phyloP scores from a whole-genome alignment of 2,329 filamentous ascomycete genomes.

The Cercospora sp. region DNA sequence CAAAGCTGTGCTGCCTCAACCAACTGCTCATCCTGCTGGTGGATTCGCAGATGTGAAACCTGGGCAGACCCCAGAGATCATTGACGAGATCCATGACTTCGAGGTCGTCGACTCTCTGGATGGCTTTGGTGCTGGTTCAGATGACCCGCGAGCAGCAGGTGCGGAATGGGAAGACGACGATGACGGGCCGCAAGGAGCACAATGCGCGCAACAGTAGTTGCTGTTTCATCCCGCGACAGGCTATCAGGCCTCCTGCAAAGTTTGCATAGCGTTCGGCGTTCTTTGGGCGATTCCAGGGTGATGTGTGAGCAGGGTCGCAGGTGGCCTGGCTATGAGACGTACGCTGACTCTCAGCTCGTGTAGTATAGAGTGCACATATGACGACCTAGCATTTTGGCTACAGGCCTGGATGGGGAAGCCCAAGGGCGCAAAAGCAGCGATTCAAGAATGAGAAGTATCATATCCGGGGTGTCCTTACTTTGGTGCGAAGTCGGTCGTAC shows the following conservation, averaged over 20 bases:
- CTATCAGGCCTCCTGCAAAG: background rate
- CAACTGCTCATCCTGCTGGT: slow-evolving; percentile 36
- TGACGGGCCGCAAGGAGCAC: slow-evolving; percentile 58
- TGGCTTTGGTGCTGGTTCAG: slow-evolving; percentile 73
- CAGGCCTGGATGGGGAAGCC: background rate
- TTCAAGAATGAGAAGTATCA: background rate
- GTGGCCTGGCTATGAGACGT: slow-evolving; percentile 1
- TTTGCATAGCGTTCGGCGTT: slow-evolving; percentile 4
- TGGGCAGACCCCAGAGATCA: slow-evolving; percentile 63
- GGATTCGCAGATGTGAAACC: slow-evolving; percentile 38
- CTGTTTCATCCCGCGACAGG: background rate
- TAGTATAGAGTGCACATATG: slow-evolving; percentile 1
- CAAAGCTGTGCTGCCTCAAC: slow-evolving; percentile 69
- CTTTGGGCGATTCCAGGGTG: background rate
- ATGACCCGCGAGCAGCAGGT: slow-evolving; percentile 63
- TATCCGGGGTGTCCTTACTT: background rate
- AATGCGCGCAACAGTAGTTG: slow-evolving; percentile 70
- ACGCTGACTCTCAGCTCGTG: background rate
- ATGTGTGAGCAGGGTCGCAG: background rate
- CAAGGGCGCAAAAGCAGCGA: background rate
- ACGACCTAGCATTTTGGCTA: background rate
- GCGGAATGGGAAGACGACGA: slow-evolving; percentile 72
- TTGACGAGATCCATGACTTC: slow-evolving; percentile 79
- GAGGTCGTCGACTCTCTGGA: slow-evolving; percentile 82
- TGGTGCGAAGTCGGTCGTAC: background rate